phyloP scores from a whole-genome alignment of 106 monocot genomes.

The Dendrobium officinale region DNA sequence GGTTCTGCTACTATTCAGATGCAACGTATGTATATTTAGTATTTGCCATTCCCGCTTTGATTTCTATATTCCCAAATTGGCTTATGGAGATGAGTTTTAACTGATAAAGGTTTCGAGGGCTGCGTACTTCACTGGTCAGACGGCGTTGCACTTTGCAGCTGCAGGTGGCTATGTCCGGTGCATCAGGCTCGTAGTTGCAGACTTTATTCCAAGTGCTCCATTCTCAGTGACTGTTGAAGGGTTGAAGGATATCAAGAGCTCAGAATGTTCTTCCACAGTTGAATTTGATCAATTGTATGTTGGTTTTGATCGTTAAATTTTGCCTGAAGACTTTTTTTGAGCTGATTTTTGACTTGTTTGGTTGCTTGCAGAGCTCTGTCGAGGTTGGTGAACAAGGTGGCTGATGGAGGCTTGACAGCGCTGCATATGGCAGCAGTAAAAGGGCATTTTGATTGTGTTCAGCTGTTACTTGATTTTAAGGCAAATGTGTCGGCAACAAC shows the following conservation, averaged over 20 bases:
- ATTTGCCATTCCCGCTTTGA: background rate
- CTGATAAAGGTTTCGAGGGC: constrained; percentile 14
- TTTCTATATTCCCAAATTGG: no score
- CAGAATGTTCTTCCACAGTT: constrained; percentile 14
- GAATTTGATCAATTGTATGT: constrained; percentile 18
- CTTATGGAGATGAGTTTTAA: background rate
- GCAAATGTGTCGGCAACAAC: constrained; percentile 48
- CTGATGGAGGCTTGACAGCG: constrained; percentile 69
- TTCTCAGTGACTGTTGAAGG: background rate
- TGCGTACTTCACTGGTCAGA: constrained; percentile 12
- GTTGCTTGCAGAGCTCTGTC: constrained; percentile 34
- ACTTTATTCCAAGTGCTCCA: constrained; percentile 12
- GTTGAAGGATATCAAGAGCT: background rate
- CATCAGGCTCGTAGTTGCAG: constrained; percentile 17
- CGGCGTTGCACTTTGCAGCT: constrained; percentile 19
- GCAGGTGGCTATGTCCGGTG: constrained; percentile 19
- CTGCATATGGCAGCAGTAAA: constrained; percentile 76
- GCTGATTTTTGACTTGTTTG: background rate
- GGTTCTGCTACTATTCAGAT: constrained; percentile 11
- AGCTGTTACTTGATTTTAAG: constrained; percentile 57
- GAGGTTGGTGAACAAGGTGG: constrained; percentile 58
- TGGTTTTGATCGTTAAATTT: background rate
- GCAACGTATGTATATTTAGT: constrained; percentile 1
- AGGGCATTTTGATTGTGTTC: constrained; percentile 67
- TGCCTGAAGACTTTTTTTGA: no score